Conservation (phyloP, 2,329 filamentous ascomycete genomes). For the Ophiostoma angusticollis region DNA sequence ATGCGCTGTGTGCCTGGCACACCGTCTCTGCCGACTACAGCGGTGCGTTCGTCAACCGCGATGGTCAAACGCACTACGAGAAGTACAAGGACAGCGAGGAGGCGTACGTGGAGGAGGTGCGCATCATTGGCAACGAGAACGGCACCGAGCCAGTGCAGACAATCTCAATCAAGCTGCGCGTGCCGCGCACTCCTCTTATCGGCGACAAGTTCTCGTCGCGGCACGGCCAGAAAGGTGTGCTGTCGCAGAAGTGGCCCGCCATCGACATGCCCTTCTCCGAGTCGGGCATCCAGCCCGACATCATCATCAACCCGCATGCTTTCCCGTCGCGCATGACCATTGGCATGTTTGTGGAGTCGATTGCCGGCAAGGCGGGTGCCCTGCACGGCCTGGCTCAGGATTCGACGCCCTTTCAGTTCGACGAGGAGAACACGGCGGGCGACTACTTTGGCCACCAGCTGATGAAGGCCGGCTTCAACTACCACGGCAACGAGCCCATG, state of each 20-base stretch:
- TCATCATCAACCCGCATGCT: constrained; percentile 98
- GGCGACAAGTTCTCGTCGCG: constrained; percentile 99
- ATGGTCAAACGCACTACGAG: constrained; percentile 74
- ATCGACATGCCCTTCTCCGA: constrained; percentile 95
- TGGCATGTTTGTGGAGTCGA: constrained; percentile 96
- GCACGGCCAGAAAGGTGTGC: constrained; percentile 96
- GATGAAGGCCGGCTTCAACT: constrained; percentile 91
- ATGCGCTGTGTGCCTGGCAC: constrained; percentile 81
- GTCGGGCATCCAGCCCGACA: constrained; percentile 87
- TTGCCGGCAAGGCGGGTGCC: constrained; percentile 88
- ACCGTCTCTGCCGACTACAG: constrained; percentile 70
- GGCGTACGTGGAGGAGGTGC: constrained; percentile 84
- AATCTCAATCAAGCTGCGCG: constrained; percentile 82
- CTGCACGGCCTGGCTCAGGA: constrained; percentile 95
- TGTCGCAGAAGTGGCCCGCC: constrained; percentile 88
- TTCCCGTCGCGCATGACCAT: constrained; percentile 99
- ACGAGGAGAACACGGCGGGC: constrained; percentile 79
- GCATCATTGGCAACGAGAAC: constrained; percentile 73
- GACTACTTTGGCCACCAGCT: constrained; percentile 96
- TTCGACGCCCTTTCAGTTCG: constrained; percentile 87
- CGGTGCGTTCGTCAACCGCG: constrained; percentile 70
- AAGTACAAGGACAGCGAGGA: constrained; percentile 89
- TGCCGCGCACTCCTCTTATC: constrained; percentile 82
- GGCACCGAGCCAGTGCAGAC: constrained; percentile 75
- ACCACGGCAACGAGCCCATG: constrained; percentile 96